phyloP scores from a whole-genome alignment of 2,329 filamentous ascomycete genomes.

The Monosporascus cannonballus region DNA sequence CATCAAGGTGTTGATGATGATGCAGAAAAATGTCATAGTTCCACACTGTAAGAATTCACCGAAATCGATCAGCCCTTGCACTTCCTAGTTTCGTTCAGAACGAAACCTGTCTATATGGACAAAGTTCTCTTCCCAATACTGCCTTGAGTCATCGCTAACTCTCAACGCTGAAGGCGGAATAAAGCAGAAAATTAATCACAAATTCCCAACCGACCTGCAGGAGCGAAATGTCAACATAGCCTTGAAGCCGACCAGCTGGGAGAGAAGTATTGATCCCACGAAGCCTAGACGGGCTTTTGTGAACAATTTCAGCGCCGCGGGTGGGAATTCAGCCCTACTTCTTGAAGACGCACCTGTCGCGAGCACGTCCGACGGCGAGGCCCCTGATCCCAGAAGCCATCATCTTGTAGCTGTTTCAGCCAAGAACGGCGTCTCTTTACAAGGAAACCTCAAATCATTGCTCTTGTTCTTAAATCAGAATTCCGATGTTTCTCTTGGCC shows the following conservation, averaged over 20 bases:
- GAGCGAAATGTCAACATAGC: slow-evolving; percentile 32
- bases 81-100: too few relatives aligned
- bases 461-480: slow-evolving; percentile 43
- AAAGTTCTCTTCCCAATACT: too few relatives aligned
- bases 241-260: slow-evolving; percentile 29
- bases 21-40: too few relatives aligned
- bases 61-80: too few relatives aligned
- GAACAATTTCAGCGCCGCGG: slow-evolving; percentile 49
- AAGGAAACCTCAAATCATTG: slow-evolving; percentile 46
- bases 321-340: slow-evolving; percentile 37
- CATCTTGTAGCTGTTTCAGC: slow-evolving; percentile 50
- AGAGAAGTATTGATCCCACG: slow-evolving; percentile 8
- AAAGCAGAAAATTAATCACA: too few relatives aligned
- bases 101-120: too few relatives aligned
- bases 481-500: slow-evolving; percentile 40
- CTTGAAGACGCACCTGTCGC: slow-evolving; percentile 14
- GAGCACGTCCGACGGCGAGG: background rate
- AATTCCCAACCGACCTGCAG: too few relatives aligned
- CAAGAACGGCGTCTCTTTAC: slow-evolving; percentile 44
- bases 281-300: slow-evolving; percentile 26
- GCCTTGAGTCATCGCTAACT: too few relatives aligned
- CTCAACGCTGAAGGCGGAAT: too few relatives aligned
- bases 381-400: slow-evolving; percentile 38
- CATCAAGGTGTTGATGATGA: too few relatives aligned
- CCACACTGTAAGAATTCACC: too few relatives aligned